Conservation (phyloP, 2,329 filamentous ascomycete genomes). For the Neobulgaria alba region DNA sequence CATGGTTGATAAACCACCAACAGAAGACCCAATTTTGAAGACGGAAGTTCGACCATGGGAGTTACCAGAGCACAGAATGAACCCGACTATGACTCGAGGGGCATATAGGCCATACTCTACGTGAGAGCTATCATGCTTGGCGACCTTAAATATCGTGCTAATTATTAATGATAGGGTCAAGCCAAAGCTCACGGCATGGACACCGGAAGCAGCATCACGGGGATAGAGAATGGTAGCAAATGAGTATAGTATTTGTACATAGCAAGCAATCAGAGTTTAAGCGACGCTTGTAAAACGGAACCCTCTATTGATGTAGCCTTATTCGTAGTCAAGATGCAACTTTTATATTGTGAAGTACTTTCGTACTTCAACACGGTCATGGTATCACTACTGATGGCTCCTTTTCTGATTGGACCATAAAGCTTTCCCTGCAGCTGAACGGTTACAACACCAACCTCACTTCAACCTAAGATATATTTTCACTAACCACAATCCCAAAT, state of each 20-base stretch:
- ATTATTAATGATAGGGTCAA: slow-evolving; percentile 35
- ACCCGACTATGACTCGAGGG: slow-evolving; percentile 64
- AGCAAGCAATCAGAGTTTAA: slow-evolving; percentile 9
- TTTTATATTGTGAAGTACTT: neutral
- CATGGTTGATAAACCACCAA: slow-evolving; percentile 77
- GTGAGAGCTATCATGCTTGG: slow-evolving; percentile 46
- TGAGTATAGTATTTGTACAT: slow-evolving; percentile 22
- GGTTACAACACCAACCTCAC: neutral
- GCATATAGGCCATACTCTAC: slow-evolving; percentile 94
- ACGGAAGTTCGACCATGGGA: slow-evolving; percentile 68
- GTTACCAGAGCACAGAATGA: slow-evolving; percentile 59
- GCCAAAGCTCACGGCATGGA: slow-evolving; percentile 46
- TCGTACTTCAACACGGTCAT: neutral
- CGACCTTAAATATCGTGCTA: slow-evolving; percentile 1
- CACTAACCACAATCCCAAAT: neutral
- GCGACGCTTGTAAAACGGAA: neutral
- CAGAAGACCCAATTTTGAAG: slow-evolving; percentile 63
- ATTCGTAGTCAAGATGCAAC: neutral
- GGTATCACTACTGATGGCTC: neutral
- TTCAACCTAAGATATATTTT: neutral
- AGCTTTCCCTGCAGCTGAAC: neutral
- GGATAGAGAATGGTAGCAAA: slow-evolving; percentile 7
- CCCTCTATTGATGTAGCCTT: neutral
- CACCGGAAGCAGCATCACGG: slow-evolving; percentile 33
- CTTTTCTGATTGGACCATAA: neutral